Conservation (phyloP, 2,329 filamentous ascomycete species). For the Xylariaceae sp. region DNA sequence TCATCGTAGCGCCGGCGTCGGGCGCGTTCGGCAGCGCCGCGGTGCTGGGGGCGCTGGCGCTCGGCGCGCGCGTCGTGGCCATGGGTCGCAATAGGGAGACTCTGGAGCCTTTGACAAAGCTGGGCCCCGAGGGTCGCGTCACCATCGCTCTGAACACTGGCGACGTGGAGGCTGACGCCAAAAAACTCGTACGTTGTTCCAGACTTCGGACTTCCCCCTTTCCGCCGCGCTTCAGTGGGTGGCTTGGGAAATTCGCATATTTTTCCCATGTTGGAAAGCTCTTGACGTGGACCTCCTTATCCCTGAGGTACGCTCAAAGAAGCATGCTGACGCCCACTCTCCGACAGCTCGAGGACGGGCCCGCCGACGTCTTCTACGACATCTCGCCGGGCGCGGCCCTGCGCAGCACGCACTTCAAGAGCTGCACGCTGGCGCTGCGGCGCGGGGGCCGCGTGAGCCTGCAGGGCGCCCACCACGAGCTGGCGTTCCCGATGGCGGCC, state of each 20-base stretch:
- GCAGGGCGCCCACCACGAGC: slow-evolving; percentile 24
- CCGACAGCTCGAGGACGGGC: slow-evolving; percentile 16
- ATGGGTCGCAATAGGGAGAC: slow-evolving; percentile 34
- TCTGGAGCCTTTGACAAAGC: slow-evolving; percentile 27
- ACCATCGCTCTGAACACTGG: slow-evolving; percentile 34
- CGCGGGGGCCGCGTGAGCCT: slow-evolving; percentile 27
- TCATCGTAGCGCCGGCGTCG: slow-evolving; percentile 39
- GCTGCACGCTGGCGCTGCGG: slow-evolving; percentile 26
- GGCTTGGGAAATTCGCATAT: too few relatives aligned
- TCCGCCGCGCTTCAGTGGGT: too few relatives aligned
- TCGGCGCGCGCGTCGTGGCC: slow-evolving; percentile 43
- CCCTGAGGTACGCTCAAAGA: too few relatives aligned
- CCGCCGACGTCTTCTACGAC: slow-evolving; percentile 37
- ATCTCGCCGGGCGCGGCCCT: slow-evolving; percentile 33
- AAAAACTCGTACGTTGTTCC: too few relatives aligned
- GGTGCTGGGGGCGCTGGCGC: slow-evolving; percentile 35
- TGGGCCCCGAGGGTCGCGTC: slow-evolving; percentile 21
- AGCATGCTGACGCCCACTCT: too few relatives aligned
- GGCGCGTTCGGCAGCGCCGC: slow-evolving; percentile 37
- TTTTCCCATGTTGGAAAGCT: too few relatives aligned
- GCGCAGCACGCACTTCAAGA: slow-evolving; percentile 32
- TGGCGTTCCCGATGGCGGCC: slow-evolving; percentile 19
- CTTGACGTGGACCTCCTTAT: too few relatives aligned
- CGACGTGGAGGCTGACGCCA: slow-evolving; percentile 29
- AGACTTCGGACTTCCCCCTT: too few relatives aligned